Conservation (phyloP, 2,329 filamentous ascomycete species). For the Hymenoscyphus fraxineus region DNA sequence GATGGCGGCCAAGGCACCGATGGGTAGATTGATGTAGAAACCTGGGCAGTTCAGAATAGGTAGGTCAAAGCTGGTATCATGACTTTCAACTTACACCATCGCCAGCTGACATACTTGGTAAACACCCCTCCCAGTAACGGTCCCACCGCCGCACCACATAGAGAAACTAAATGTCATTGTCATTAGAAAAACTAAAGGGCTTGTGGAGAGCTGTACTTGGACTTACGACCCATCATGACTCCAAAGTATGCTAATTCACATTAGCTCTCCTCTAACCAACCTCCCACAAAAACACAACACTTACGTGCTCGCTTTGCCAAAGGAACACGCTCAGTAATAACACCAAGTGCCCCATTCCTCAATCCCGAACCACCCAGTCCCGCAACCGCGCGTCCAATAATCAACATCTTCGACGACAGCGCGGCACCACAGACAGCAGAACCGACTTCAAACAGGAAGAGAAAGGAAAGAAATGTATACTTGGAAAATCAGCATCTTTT, state of each 20-base stretch:
- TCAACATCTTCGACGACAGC: constrained; percentile 47
- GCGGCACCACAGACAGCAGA: constrained; percentile 50
- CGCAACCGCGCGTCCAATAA: constrained; percentile 50
- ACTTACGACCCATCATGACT: background rate
- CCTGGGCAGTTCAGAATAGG: constrained; percentile 17
- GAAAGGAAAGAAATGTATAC: constrained; percentile 14
- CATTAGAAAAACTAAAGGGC: background rate
- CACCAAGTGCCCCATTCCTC: constrained; percentile 47
- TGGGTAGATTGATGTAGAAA: constrained; percentile 40
- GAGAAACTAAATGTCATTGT: constrained; percentile 6
- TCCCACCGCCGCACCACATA: constrained; percentile 5
- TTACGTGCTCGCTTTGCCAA: constrained; percentile 4
- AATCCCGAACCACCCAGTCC: constrained; percentile 50
- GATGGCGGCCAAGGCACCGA: constrained; percentile 34
- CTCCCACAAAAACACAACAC: background rate
- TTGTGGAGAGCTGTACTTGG: background rate
- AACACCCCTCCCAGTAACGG: constrained; percentile 17
- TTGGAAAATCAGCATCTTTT: background rate
- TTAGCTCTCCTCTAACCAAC: background rate
- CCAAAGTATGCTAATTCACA: background rate
- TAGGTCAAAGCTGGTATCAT: background rate
- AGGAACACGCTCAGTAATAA: constrained; percentile 39
- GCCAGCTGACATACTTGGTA: constrained; percentile 12
- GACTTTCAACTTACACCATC: constrained; percentile 14
- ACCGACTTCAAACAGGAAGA: constrained; percentile 52